A percentile compares a stretch with the other conserved stretches of the same genome.
phyloP scores from a whole-genome alignment of 495 filamentous ascomycete species.

The Gamarada debralockiae region DNA sequence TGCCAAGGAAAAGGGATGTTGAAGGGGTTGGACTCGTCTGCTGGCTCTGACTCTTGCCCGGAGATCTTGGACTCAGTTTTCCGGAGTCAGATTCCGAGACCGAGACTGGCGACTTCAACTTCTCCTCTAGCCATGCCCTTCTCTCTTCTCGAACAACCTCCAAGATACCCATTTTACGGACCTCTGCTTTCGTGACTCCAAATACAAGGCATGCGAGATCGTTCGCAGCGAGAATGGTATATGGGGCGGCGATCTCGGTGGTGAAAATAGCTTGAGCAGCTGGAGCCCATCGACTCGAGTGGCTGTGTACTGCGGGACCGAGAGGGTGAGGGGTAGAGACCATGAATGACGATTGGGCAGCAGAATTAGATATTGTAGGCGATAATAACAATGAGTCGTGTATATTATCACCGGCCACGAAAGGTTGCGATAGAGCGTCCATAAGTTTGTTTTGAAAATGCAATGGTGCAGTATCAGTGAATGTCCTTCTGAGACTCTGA shows the following conservation, averaged over 20 bases:
- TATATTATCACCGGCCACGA: constrained; percentile 48
- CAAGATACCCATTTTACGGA: constrained; percentile 90
- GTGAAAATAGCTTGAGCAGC: constrained; percentile 96
- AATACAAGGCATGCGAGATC: constrained; percentile 95
- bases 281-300: constrained; percentile 85
- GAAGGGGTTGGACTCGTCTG: constrained; percentile 39
- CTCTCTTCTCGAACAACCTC: constrained; percentile 90
- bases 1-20: constrained; percentile 47
- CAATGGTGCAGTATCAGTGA: constrained; percentile 72
- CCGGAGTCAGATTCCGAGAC: constrained; percentile 36
- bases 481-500: constrained; percentile 78
- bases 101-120: constrained; percentile 50
- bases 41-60: constrained; percentile 39
- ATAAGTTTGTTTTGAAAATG: constrained; percentile 79
- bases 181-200: constrained; percentile 89
- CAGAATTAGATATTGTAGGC: constrained; percentile 40
- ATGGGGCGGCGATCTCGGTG: constrained; percentile 80
- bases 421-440: constrained; percentile 86
- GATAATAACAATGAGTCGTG: constrained; percentile 38
- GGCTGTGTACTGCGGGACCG: constrained; percentile 61
- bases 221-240: constrained; percentile 96
- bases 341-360: constrained; percentile 25
- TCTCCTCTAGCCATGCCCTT: constrained; percentile 84
- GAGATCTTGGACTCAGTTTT: constrained; percentile 33
- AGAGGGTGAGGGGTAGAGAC: constrained; percentile 29